These are phyloP conservation scores for Alternaria triticina DNA, from an alignment of 2,329 filamentous ascomycete species.

Conservation along the genomic window DNA sequence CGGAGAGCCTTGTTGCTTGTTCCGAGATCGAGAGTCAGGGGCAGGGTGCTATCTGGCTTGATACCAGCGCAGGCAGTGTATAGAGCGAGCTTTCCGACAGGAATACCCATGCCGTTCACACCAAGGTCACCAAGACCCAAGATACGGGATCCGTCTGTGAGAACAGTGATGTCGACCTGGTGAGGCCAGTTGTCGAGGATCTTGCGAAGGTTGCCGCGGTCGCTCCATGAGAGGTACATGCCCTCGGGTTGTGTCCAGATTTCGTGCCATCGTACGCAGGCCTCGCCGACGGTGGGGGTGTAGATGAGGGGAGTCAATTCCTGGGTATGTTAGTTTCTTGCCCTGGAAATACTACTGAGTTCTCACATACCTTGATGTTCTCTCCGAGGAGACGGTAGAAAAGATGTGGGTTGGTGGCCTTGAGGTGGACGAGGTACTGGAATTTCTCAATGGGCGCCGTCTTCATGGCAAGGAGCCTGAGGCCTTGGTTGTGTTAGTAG, in stretches of 20 bases:
- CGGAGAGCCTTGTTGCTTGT: conserved; percentile 68
- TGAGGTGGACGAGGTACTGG: conserved; percentile 78
- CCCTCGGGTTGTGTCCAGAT: conserved; percentile 94
- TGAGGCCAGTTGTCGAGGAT: conserved; percentile 95
- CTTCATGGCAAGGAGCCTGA: conserved; percentile 75
- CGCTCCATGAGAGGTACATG: conserved; percentile 94
- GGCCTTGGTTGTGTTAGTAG: conserved; percentile 60
- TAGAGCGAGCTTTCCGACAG: conserved; percentile 92
- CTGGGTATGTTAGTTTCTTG: conserved; percentile 44
- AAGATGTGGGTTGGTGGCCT: conserved; percentile 77
- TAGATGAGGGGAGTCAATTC: conserved; percentile 86
- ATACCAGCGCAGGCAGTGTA: conserved; percentile 97
- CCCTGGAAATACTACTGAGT: neutral
- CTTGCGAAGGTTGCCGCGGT: conserved; percentile 85
- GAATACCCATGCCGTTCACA: conserved; percentile 97
- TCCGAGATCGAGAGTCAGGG: conserved; percentile 67
- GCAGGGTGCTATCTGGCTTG: conserved; percentile 73
- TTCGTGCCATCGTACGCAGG: conserved; percentile 94
- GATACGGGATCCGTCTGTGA: conserved; percentile 94
- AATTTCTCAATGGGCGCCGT: conserved; percentile 80
- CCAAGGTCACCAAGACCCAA: conserved; percentile 93
- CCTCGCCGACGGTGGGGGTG: conserved; percentile 91
- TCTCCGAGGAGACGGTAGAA: conserved; percentile 83
- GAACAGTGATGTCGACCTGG: conserved; percentile 92
- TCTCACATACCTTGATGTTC: conserved; percentile 62